Evolutionary conservation across 2,329 filamentous ascomycete genomes (phyloP).

Genomic region (Hypoxylon sp.): DNA sequence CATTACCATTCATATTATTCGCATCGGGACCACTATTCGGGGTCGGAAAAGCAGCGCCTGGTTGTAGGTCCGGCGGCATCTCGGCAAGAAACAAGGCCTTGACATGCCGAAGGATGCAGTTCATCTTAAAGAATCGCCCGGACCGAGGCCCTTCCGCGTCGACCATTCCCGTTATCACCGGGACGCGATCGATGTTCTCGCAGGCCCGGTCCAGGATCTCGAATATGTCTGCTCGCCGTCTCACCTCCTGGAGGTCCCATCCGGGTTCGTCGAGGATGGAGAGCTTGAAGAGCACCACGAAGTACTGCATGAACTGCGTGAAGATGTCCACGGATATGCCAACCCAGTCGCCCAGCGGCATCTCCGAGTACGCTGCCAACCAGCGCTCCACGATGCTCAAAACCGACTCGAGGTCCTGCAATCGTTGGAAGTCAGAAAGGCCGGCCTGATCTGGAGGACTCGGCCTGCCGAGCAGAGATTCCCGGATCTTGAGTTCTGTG

Average conservation of each 20-base stretch:
- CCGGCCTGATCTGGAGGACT: conserved; percentile 14
- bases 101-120: conserved; percentile 41
- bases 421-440: conserved; percentile 33
- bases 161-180: conserved; percentile 34
- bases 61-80: conserved; percentile 25
- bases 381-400: conserved; percentile 43
- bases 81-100: conserved; percentile 46
- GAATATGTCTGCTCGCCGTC: conserved; percentile 46
- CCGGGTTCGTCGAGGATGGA: conserved; percentile 44
- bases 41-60: conserved; percentile 10
- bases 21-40: conserved; percentile 5
- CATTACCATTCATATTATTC: neutral
- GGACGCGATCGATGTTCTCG: conserved; percentile 35
- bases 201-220: conserved; percentile 41
- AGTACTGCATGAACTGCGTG: conserved; percentile 48
- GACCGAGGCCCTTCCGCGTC: conserved; percentile 42
- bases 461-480: conserved; percentile 33
- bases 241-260: conserved; percentile 48
- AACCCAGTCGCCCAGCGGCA: conserved; percentile 40
- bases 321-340: conserved; percentile 47
- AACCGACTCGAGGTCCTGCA: conserved; percentile 45
- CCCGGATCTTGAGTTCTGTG: conserved; percentile 46
- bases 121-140: conserved; percentile 48
- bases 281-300: conserved; percentile 50
- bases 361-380: conserved; percentile 34